A percentile compares a stretch with the other conserved stretches of the same genome.
Conservation (phyloP, 768 basidiomycete species). For the Termitomyces sp. region DNA sequence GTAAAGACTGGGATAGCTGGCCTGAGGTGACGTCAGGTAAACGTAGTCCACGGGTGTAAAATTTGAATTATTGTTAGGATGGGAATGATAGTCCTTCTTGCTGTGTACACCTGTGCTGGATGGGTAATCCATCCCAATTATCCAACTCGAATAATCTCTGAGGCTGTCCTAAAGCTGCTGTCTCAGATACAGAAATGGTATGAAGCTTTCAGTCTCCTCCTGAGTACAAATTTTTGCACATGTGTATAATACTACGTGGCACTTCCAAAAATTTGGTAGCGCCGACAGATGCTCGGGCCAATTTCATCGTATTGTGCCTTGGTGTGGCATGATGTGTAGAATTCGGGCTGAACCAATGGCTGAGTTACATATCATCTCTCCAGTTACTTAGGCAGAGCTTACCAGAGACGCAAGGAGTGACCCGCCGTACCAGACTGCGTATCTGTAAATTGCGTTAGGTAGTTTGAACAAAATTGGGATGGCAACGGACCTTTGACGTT, state of each 20-base stretch:
- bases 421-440: slow-evolving; percentile 98
- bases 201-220: not conserved
- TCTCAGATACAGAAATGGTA: not conserved
- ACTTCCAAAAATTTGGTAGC: slow-evolving; percentile 92
- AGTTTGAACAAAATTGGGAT: slow-evolving; percentile 1
- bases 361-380: not conserved
- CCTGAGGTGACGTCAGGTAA: not conserved
- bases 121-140: not conserved
- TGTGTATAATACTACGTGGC: slow-evolving; percentile 49
- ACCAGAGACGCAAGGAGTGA: slow-evolving; percentile 91
- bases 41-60: not conserved
- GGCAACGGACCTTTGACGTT: slow-evolving; percentile 75
- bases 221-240: not conserved
- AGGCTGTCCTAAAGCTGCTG: not conserved
- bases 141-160: not conserved
- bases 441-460: slow-evolving; percentile 35
- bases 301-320: slow-evolving; percentile 94
- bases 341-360: slow-evolving; percentile 65
- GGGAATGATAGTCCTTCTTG: not conserved
- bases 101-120: not conserved
- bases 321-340: slow-evolving; percentile 91
- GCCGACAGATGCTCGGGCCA: slow-evolving; percentile 86
- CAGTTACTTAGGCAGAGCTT: slow-evolving; percentile 17
- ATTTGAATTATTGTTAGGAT: not conserved
- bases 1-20: not conserved